A percentile compares a stretch with the other conserved stretches of the same genome.
Evolutionary conservation across 148 eudicot species (phyloP).

Genomic region (Chenopodium suecicum): DNA sequence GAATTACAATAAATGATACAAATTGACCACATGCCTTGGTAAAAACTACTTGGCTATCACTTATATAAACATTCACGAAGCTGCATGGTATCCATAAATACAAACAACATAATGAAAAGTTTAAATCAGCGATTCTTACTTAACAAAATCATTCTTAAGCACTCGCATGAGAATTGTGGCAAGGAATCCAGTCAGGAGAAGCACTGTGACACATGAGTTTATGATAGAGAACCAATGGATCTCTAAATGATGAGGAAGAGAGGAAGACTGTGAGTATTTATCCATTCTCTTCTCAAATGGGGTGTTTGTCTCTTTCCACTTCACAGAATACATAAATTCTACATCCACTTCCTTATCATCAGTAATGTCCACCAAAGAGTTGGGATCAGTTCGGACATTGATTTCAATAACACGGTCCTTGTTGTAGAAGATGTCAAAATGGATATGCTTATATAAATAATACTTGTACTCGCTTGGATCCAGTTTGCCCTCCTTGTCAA

Average conservation of each 20-base stretch:
- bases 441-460: conserved; percentile 56
- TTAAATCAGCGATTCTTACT: conserved; percentile 40
- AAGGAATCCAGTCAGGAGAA: conserved; percentile 68
- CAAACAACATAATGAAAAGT: neutral
- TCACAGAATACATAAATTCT: conserved; percentile 62
- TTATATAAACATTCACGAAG: neutral
- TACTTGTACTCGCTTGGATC: conserved; percentile 63
- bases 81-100: neutral
- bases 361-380: conserved; percentile 56
- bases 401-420: conserved; percentile 70
- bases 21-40: neutral
- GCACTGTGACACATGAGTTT: conserved; percentile 71
- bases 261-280: conserved; percentile 62
- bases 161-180: conserved; percentile 78
- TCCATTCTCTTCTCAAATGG: conserved; percentile 68
- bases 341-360: conserved; percentile 62
- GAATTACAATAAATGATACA: neutral
- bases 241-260: conserved; percentile 66
- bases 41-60: neutral
- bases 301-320: conserved; percentile 57
- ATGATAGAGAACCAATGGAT: conserved; percentile 78
- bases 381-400: conserved; percentile 57
- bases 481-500: conserved; percentile 55
- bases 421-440: conserved; percentile 60
- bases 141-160: conserved; percentile 68